Evolutionary conservation across 1,284 basidiomycete species (phyloP).

Genomic region (Omphalotus olearius): DNA sequence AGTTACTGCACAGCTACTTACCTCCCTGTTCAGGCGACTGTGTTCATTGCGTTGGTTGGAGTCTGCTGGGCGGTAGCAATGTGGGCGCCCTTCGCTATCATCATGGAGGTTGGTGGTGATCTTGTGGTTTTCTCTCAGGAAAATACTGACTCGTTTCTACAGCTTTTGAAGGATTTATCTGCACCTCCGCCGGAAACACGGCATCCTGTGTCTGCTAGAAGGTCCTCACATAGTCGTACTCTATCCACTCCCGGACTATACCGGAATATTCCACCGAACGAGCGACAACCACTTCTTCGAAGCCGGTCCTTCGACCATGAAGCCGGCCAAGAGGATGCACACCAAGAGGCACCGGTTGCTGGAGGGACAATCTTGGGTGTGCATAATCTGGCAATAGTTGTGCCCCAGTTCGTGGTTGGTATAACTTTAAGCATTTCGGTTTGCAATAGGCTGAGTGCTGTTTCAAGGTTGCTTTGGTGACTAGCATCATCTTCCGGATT

Average conservation of each 20-base stretch:
- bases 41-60: constrained; percentile 80
- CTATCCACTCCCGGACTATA: constrained; percentile 15
- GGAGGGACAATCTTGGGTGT: constrained; percentile 96
- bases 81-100: constrained; percentile 89
- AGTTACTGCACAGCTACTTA: constrained; percentile 1
- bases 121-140: background rate
- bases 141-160: constrained; percentile 41
- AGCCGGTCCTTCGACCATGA: constrained; percentile 60
- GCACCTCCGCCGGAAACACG: constrained; percentile 15
- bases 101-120: constrained; percentile 73
- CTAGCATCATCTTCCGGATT: constrained; percentile 82
- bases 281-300: constrained; percentile 59
- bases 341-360: constrained; percentile 55
- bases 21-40: constrained; percentile 52
- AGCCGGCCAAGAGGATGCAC: constrained; percentile 31
- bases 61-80: constrained; percentile 94
- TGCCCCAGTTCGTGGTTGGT: constrained; percentile 88
- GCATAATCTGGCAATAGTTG: constrained; percentile 91
- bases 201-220: constrained; percentile 16
- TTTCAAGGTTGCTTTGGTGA: constrained; percentile 80
- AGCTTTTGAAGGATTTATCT: background rate
- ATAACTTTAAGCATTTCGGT: background rate
- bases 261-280: constrained; percentile 29
- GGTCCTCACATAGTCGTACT: constrained; percentile 14
- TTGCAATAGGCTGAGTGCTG: background rate